Evolutionary conservation across 306 rosid species (phyloP), one percentile per base, ranked within the genome.

Genomic region (Quercus glauca): DNA sequence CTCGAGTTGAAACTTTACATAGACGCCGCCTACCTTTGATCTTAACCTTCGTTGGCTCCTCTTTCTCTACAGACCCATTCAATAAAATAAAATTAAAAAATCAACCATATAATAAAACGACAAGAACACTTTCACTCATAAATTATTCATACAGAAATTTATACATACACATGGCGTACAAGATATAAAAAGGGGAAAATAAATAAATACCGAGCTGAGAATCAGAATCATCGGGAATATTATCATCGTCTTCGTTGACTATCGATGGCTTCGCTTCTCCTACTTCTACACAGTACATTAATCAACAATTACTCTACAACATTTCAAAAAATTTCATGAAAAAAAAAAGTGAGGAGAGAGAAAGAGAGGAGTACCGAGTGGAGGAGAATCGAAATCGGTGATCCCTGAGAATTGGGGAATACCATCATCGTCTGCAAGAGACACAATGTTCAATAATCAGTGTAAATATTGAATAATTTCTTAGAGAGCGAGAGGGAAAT

Each of bases 11-110:
- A 69, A 86, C 81, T 80, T 92, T 95, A 83, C 97, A 94, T 11
- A 94, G 91, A 51, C 97, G 97, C 49, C 97, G 95, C 3, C 91
- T 85, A 28, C 98, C 98, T 75, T 79, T 81, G 64, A 91, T 82
- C 77, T 86, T 90, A 78, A 91, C 89, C 91, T 90, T 94, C 5
- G 49, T 70, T 43, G 82, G 84, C 82, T 83, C 82, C 45, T 73
- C 86, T 61, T 81, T 86, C 60, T 59, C 92, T 90, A 73, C 65
- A 67, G 80, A 80, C 29, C 63, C 61, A 37, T 63, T 12, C 21
- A 78, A 5, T 41, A 57, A 20, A 17, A 23, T n/a, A 12, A 23
- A 4, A 20, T 35, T 0, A 2, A 41, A 37, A 41, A 41, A 41
- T 41, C 45, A 41, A 3, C 37, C 28, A 20, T 51, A 52, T n/a